Evolutionary conservation across 208 protist species (phyloP).

Genomic region (Acanthamoeba healyi): DNA sequence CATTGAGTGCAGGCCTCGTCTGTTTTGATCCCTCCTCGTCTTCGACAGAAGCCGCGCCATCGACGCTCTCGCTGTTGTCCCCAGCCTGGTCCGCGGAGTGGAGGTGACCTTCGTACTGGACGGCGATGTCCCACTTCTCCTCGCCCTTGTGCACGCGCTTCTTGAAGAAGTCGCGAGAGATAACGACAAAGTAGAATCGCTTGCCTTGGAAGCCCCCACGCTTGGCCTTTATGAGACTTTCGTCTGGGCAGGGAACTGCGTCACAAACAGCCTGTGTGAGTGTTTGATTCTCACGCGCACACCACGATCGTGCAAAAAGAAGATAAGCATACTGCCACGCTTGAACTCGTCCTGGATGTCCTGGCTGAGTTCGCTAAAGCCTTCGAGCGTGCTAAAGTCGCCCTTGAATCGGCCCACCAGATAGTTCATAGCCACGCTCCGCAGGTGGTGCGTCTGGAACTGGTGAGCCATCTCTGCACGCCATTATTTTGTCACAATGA

Average conservation of each 20-base stretch:
- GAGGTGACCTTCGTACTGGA: background rate
- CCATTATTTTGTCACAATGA: background rate
- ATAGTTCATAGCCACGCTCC: conserved; percentile 60
- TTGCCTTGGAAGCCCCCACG: conserved; percentile 25
- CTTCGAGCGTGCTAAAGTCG: background rate
- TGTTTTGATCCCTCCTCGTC: too few species aligned
- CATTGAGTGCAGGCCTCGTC: too few species aligned
- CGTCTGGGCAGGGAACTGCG: conserved; percentile 20
- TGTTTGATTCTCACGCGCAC: too few species aligned
- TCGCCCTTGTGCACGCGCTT: conserved; percentile 2
- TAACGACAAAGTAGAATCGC: conserved; percentile 2
- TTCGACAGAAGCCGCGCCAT: too few species aligned
- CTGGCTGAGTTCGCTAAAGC: conserved; percentile 55
- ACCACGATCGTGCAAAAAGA: background rate
- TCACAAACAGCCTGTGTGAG: too few species aligned
- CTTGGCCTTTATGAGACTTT: background rate
- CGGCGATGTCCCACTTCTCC: conserved; percentile 48
- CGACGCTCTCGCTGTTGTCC: too few species aligned
- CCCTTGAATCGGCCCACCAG: background rate
- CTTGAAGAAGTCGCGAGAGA: conserved; percentile 54
- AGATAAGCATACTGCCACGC: background rate
- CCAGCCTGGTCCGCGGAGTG: too few species aligned
- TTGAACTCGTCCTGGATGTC: conserved; percentile 60
- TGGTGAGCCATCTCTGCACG: conserved; percentile 65
- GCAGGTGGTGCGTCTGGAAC: conserved; percentile 62